phyloP scores from a whole-genome alignment of 257 asterid genomes.

The Solanum piurae region DNA sequence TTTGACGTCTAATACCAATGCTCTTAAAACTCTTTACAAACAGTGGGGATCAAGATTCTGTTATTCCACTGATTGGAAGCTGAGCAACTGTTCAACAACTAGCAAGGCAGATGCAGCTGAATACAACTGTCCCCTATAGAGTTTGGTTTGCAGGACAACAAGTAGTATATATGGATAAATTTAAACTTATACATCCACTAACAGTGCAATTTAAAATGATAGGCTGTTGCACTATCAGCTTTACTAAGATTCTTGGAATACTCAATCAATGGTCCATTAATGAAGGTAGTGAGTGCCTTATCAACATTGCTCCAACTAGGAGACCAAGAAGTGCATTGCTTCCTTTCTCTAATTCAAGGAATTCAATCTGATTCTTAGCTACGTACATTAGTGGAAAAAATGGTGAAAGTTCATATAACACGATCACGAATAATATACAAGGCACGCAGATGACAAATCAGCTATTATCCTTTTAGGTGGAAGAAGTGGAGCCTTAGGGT shows the following conservation, averaged over 20 bases:
- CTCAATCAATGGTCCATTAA: conserved; percentile 66
- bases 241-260: conserved; percentile 73
- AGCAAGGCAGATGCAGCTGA: too few relatives aligned
- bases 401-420: neutral
- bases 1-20: too few relatives aligned
- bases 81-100: too few relatives aligned
- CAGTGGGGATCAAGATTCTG: too few relatives aligned
- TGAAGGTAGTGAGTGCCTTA: conserved; percentile 60
- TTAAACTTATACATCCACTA: too few relatives aligned
- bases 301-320: conserved; percentile 95
- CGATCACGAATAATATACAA: neutral
- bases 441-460: conserved; percentile 21
- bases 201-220: conserved; percentile 42
- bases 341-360: conserved; percentile 50
- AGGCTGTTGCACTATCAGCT: conserved; percentile 85
- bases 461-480: conserved; percentile 76
- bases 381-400: neutral
- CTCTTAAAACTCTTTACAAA: too few relatives aligned
- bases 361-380: neutral
- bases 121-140: too few relatives aligned
- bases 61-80: too few relatives aligned
- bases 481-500: conserved; percentile 67
- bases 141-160: too few relatives aligned
- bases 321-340: conserved; percentile 97
- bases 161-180: too few relatives aligned